Evolutionary conservation across 2,329 filamentous ascomycete genomes (phyloP).

Genomic region (Xylariomycetidae sp.): DNA sequence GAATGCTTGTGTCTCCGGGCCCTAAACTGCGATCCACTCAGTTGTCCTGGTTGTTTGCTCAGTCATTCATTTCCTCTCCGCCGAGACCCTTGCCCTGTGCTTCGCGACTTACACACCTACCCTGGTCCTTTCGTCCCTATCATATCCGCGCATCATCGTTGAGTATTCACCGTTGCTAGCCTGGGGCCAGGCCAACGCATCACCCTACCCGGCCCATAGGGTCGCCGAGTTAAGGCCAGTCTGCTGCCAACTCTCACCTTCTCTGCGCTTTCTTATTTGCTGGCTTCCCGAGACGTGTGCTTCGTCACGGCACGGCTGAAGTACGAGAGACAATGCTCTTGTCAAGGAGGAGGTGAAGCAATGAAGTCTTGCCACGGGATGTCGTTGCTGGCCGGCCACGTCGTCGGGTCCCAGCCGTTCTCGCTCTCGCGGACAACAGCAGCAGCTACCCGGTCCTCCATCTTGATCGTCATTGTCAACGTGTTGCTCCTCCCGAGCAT

Average conservation of each 20-base stretch:
- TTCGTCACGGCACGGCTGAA: too few relatives aligned
- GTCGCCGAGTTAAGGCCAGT: constrained; percentile 3
- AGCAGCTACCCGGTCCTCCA: constrained; percentile 17
- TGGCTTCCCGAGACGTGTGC: constrained; percentile 7
- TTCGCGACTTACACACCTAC: constrained; percentile 7
- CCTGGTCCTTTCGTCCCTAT: constrained; percentile 1
- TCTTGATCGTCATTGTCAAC: constrained; percentile 13
- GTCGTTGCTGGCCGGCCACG: constrained; percentile 18
- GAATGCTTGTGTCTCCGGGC: too few relatives aligned
- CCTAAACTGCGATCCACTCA: too few relatives aligned
- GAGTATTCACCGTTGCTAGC: too few relatives aligned
- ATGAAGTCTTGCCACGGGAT: constrained; percentile 20
- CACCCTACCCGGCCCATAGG: constrained; percentile 2
- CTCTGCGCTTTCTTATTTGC: constrained; percentile 8
- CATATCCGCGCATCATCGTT: constrained; percentile 1
- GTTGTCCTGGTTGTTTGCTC: too few relatives aligned
- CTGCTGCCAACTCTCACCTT: constrained; percentile 1
- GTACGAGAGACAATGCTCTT: constrained; percentile 18
- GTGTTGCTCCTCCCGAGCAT: constrained; percentile 11
- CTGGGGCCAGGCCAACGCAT: background rate
- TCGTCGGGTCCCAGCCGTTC: constrained; percentile 4
- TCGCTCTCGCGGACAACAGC: constrained; percentile 3
- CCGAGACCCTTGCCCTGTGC: constrained; percentile 5
- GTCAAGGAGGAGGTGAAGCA: constrained; percentile 16
- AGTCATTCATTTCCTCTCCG: too few relatives aligned